Conservation (phyloP, 2,329 filamentous ascomycete genomes). For the Orbilia javanica region DNA sequence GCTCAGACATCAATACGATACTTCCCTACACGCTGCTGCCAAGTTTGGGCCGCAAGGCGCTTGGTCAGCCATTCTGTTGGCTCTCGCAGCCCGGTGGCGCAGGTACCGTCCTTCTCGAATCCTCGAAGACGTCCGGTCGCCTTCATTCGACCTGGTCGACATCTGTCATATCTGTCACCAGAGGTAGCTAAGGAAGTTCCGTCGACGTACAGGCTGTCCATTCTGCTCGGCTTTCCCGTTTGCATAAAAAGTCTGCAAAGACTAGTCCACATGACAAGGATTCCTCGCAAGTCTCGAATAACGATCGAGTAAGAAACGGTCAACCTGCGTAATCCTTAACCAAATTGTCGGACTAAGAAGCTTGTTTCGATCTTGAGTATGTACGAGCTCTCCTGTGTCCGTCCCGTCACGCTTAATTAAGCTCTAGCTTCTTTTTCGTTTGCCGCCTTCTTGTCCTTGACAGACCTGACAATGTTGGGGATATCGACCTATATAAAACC, state of each 20-base stretch:
- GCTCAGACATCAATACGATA: not conserved
- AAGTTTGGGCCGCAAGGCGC: conserved; percentile 10
- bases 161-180: not conserved
- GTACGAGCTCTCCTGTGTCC: conserved; percentile 17
- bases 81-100: conserved; percentile 22
- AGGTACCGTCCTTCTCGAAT: conserved; percentile 28
- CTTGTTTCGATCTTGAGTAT: conserved; percentile 18
- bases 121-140: not conserved
- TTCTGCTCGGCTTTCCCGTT: not conserved
- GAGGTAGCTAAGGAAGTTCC: not conserved
- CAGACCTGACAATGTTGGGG: conserved; percentile 19
- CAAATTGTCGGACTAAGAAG: conserved; percentile 16
- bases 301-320: conserved; percentile 30
- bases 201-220: conserved; percentile 1
- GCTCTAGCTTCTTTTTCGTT: conserved; percentile 11
- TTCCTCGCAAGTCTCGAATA: conserved; percentile 51
- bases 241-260: not conserved
- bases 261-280: conserved; percentile 23
- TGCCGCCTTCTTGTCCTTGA: conserved; percentile 6
- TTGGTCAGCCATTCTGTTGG: not conserved
- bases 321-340: conserved; percentile 23
- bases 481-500: not conserved
- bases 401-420: conserved; percentile 35
- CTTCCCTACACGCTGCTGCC: not conserved
- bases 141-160: not conserved